Evolutionary conservation across 495 filamentous ascomycete species (phyloP), one percentile per base, ranked within the genome.

Genomic region (Immersiella caudata): DNA sequence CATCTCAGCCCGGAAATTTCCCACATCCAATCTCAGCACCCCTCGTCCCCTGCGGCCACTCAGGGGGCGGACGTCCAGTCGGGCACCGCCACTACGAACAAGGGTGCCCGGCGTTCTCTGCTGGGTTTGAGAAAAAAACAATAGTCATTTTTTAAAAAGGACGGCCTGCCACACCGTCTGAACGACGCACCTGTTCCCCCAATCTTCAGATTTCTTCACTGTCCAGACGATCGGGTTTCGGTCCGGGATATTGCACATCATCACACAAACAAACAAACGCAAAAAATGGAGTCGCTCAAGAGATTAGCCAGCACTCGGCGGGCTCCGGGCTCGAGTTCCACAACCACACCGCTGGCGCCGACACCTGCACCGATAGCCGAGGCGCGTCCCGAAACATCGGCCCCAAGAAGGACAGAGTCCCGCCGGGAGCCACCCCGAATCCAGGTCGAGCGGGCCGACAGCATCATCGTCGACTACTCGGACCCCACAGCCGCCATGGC

Each of bases 1-100:
- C 57, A 59, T 59, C 25, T 59, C 57, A 59, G 57, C 57, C 57
- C 57, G 57, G 57, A 59, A 59, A 59, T 59, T 59, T 59, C 33
- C 27, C 57, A 59, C 25, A 18, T 59, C 57, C 57, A 33, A 59
- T 27, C 18, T 59, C 57, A 33, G 57, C 57, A 27, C 57, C 57
- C 57, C 33, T 11, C 57, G 6, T 59, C 57, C 20, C 27, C 57
- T 33, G 57, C 26, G 57, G 57, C 26, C 21, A 21, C 26, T 59
- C 57, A 33, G 57, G 29, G 33, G 26, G 57, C 56, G 25, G 18
- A 59, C 26, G 56, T 18, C 56, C 57, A 59, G 40, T 46, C 40
- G 40, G 20, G 56, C 56, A 27, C 27, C 18, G 55, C 57, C 26
- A 59, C 57, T 33, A 59, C 57, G 56, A 46, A 12, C 40, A 33